Evolutionary conservation across 2,329 filamentous ascomycete species (phyloP), one percentile per base, ranked within the genome.

Genomic region (Pestalotiopsis sp.): DNA sequence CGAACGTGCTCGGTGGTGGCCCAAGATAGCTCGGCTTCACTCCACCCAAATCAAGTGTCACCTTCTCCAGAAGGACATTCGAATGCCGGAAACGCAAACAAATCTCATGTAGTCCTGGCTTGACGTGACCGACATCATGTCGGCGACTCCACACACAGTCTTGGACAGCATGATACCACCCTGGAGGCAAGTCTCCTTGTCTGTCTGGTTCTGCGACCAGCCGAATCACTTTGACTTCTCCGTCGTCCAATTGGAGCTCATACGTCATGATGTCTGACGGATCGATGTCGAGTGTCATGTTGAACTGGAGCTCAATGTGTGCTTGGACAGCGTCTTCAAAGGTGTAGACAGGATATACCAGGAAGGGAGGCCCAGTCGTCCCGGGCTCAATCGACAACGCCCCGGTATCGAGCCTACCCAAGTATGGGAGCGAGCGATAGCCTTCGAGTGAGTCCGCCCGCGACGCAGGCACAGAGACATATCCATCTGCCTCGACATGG

Each of bases 141-240:
- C 78, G 81, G 65, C 81, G 84, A 4, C 77, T 79, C 86, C 86
- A 88, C 7, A 84, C 83, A 36, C 81, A 76, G 65, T 87, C 82
- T 14, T 84, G 83, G 1, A 87, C 86, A 0, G 84, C 84, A 11
- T 74, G 73, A 6, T 79, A 76, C 86, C 86, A 89, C 6, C 81
- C 81, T 0, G 81, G 81, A 1, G 87, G 86, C 69, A 75, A 80
- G 69, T 79, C 83, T 68, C 79, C 81, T 31, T 83, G 79, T 5
- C 25, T 41, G 3, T 84, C 79, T 27, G 81, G 83, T 60, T 83
- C 77, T 3, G 81, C 77, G 1, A 83, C 74, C 11, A 81, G 72
- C 4, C 76, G 74, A 3, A 75, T 75, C 31, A 72, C 76, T 49
- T 74, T 72, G 1, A 72, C 74, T 36, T 81, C 73, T 3, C 78